Conservation (phyloP, 345 rosid species). For the Microthlaspi erraticum region DNA sequence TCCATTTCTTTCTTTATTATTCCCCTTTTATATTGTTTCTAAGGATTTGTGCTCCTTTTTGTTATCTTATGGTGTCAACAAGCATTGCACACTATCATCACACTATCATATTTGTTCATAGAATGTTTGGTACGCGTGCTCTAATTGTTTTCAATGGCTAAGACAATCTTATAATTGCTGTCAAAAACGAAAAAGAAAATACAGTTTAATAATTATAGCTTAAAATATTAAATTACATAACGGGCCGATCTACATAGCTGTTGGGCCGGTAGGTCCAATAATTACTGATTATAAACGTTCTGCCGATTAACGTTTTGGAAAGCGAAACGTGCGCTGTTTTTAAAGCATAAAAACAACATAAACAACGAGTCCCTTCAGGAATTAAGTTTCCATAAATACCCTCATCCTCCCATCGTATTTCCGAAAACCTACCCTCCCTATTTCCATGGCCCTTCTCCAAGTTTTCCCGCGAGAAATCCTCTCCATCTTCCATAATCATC, state of each 20-base stretch:
- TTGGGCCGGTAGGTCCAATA: constrained; percentile 9
- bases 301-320: neutral
- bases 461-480: constrained; percentile 49
- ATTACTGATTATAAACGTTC: neutral
- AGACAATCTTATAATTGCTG: neutral
- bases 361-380: neutral
- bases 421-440: constrained; percentile 11
- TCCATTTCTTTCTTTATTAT: neutral
- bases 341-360: neutral
- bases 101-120: constrained; percentile 29
- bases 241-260: neutral
- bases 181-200: neutral
- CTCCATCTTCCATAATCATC: constrained; percentile 36
- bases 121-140: constrained; percentile 39
- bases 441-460: constrained; percentile 26
- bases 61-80: constrained; percentile 26
- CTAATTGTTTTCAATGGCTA: neutral
- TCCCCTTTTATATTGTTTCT: constrained; percentile 15
- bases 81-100: constrained; percentile 34
- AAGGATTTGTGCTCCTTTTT: neutral
- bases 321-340: neutral
- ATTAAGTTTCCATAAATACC: neutral
- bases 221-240: neutral
- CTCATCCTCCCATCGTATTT: constrained; percentile 3
- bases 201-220: no score